phyloP scores from a whole-genome alignment of 805 yeast species.

The Danielia oregonensis region DNA sequence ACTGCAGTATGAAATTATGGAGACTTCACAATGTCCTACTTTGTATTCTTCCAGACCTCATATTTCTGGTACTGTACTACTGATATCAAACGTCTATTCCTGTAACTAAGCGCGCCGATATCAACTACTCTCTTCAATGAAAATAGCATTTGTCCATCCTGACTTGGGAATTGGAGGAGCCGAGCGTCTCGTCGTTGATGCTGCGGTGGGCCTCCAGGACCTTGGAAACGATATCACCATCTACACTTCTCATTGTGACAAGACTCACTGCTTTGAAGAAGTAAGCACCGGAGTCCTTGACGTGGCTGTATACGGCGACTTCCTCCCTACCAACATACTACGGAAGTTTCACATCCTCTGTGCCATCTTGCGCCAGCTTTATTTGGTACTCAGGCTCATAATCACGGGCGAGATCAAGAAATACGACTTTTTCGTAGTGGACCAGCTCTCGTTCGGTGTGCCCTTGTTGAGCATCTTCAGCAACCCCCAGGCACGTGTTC shows the following conservation, averaged over 20 bases:
- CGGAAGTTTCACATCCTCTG: slow-evolving; percentile 75
- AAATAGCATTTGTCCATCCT: slow-evolving; percentile 87
- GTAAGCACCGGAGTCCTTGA: slow-evolving; percentile 54
- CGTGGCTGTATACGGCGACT: slow-evolving; percentile 78
- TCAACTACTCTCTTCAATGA: too few relatives aligned
- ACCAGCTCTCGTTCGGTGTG: slow-evolving; percentile 80
- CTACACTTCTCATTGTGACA: slow-evolving; percentile 90
- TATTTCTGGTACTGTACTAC: too few relatives aligned
- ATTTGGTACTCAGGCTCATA: slow-evolving; percentile 48
- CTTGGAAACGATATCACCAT: slow-evolving; percentile 55
- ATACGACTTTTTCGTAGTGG: slow-evolving; percentile 77
- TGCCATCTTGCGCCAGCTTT: slow-evolving; percentile 81
- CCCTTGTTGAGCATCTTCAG: slow-evolving; percentile 60
- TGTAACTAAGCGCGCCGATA: too few relatives aligned
- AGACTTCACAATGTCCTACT: too few relatives aligned
- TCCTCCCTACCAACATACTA: slow-evolving; percentile 64
- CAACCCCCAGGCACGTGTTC: slow-evolving; percentile 42
- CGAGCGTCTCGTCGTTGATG: slow-evolving; percentile 93
- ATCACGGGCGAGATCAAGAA: slow-evolving; percentile 42
- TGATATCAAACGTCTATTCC: too few relatives aligned
- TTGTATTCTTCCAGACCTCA: too few relatives aligned
- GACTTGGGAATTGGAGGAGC: slow-evolving; percentile 98
- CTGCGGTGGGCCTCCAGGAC: slow-evolving; percentile 81
- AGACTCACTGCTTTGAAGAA: slow-evolving; percentile 86
- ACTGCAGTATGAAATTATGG: too few relatives aligned